These are phyloP conservation scores for Nemania sp. DNA, from an alignment of 2,329 filamentous ascomycete genomes.

Conservation along the genomic window DNA sequence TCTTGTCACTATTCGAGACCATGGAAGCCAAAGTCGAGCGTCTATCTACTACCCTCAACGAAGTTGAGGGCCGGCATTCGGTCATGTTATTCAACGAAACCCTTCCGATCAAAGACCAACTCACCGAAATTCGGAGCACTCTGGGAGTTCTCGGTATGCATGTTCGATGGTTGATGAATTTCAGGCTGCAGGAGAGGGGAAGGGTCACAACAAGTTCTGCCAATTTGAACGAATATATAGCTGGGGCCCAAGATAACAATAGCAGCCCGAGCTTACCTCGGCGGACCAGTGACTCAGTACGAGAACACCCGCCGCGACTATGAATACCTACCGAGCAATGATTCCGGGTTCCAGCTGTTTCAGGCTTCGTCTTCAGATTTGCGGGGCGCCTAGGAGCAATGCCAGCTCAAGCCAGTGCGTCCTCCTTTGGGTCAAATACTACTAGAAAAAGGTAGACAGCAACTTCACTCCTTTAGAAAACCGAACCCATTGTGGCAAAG, in stretches of 20 bases:
- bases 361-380: too few relatives aligned
- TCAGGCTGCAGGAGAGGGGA: slow-evolving; percentile 53
- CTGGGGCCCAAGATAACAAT: slow-evolving; percentile 33
- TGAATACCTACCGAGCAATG: too few relatives aligned
- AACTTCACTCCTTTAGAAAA: too few relatives aligned
- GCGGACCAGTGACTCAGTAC: slow-evolving; percentile 37
- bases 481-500: too few relatives aligned
- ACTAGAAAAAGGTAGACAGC: too few relatives aligned
- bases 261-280: slow-evolving; percentile 31
- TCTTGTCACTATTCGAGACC: slow-evolving; percentile 51
- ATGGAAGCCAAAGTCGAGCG: slow-evolving; percentile 60
- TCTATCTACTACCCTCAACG: slow-evolving; percentile 58
- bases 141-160: slow-evolving; percentile 63
- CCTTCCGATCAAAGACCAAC: slow-evolving; percentile 63
- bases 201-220: slow-evolving; percentile 31
- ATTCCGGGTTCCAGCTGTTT: too few relatives aligned
- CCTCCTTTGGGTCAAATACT: too few relatives aligned
- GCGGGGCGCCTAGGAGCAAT: too few relatives aligned
- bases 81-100: slow-evolving; percentile 65
- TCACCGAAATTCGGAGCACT: slow-evolving; percentile 62
- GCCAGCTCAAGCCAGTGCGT: too few relatives aligned
- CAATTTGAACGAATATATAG: slow-evolving; percentile 29
- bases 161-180: slow-evolving; percentile 60
- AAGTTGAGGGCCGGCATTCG: slow-evolving; percentile 62
- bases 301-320: slow-evolving; percentile 39